Base-by-base conservation (phyloP, 2,329 filamentous ascomycete species). In the Aureobasidium uvarum region DNA sequence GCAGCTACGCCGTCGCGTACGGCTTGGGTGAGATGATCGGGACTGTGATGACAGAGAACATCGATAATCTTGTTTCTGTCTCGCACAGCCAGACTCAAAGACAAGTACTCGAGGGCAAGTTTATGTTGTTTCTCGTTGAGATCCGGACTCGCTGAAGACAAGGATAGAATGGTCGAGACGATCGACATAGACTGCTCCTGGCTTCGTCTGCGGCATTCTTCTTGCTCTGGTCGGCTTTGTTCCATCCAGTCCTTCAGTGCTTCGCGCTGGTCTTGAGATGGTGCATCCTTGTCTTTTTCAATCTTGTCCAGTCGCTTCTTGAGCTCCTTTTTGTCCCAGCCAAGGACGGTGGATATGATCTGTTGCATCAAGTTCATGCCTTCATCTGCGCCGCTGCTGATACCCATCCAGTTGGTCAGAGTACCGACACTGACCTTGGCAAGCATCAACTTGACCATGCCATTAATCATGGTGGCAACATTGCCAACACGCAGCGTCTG, bases 341-440 rank as follows among this genome's bases (percentile, higher is more conserved):
- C 83, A 13, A 93, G 76, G 0, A 92, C 86, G 4, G 89, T 84
- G 0, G 86, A 89, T 25, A 94, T 86, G 68, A 95, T 92, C 77
- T 83, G 81, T 75, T 94, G 90, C 69, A 95, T 75, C 10, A 94
- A 75, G 72, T 93, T 95, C 89, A 91, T 91, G 54, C 90, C 90
- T 69, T 92, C 89, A 68, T 91, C 86, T 0, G 87, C 84, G 54
- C 85, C 86, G 54, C 85, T 84, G 0, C 88, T 92, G 45, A 91
- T 74, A 0, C 91, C 90, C 13, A 93, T 83, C 88, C 89, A 94
- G 73, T 92, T 93, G 5, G 90, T 91, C 59, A 94, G 77, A 8
- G 86, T 86, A 1, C 86, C 86, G 5, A 94, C 81, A 69, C 89
- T 90, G 65, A 92, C 79, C 77, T 95, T 95, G n/a, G 90, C 87